Conservation (phyloP, 108 stramenopile genomes). For the Nitzschia sp. region DNA sequence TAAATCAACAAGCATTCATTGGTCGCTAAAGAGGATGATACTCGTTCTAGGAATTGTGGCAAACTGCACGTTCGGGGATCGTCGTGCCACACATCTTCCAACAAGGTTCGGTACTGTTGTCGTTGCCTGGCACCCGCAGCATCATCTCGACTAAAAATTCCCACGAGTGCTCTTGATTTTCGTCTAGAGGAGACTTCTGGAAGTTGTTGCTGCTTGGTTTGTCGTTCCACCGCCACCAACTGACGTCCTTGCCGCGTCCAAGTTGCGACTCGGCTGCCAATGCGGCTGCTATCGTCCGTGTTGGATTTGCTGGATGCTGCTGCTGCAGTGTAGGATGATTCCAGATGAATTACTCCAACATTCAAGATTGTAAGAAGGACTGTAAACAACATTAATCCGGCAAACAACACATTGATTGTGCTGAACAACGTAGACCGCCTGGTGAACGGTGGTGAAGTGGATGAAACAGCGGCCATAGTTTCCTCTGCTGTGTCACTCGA, state of each 20-base stretch:
- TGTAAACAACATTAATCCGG: not conserved
- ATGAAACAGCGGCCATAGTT: too few species aligned
- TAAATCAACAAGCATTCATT: slow-evolving; percentile 40
- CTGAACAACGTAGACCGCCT: too few species aligned
- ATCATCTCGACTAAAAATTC: slow-evolving; percentile 46
- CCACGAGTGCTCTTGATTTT: slow-evolving; percentile 28
- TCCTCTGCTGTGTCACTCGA: too few species aligned
- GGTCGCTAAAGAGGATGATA: too few species aligned
- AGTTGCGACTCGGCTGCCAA: not conserved
- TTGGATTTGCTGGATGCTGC: not conserved
- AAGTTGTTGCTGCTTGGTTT: not conserved
- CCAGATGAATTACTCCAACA: not conserved
- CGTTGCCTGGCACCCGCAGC: slow-evolving; percentile 30
- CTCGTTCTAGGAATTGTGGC: not conserved
- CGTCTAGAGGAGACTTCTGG: not conserved
- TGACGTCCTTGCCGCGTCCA: too few species aligned
- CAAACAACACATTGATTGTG: not conserved
- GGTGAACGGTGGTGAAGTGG: too few species aligned
- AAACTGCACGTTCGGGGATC: slow-evolving; percentile 38
- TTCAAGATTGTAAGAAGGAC: not conserved
- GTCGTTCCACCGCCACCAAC: too few species aligned
- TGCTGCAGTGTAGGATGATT: not conserved
- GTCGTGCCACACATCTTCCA: slow-evolving; percentile 10
- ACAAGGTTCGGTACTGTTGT: slow-evolving; percentile 38
- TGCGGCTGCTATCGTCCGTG: not conserved